These are phyloP conservation scores for Boletus bicolor DNA, from an alignment of 768 basidiomycete species.

Conservation along the genomic window DNA sequence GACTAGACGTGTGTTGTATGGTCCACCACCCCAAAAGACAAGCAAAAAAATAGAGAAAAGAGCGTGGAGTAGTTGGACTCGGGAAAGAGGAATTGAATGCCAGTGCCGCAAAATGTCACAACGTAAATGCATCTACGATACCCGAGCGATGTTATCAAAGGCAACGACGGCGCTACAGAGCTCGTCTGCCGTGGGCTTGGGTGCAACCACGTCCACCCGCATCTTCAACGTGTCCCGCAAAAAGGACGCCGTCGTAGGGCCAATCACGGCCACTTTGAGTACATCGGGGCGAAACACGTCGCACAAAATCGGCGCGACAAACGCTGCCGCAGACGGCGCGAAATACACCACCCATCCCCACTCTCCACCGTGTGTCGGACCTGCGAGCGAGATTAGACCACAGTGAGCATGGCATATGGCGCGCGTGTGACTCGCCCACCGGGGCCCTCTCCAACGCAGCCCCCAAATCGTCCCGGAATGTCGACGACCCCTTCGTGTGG, in stretches of 20 bases:
- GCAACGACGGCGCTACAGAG: constrained; percentile 35
- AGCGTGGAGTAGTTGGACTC: constrained; percentile 19
- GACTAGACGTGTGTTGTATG: neutral
- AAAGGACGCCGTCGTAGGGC: constrained; percentile 59
- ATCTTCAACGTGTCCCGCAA: constrained; percentile 45
- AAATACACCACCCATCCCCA: constrained; percentile 75
- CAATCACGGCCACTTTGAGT: constrained; percentile 58
- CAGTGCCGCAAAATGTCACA: neutral
- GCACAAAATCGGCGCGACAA: constrained; percentile 49
- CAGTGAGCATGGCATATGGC: neutral
- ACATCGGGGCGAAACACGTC: constrained; percentile 36
- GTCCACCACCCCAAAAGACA: neutral
- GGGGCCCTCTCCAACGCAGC: constrained; percentile 25
- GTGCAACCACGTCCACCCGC: constrained; percentile 52
- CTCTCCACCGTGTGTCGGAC: neutral
- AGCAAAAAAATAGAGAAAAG: neutral
- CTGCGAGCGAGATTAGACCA: neutral
- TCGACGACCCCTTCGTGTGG: constrained; percentile 55
- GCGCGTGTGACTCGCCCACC: constrained; percentile 20
- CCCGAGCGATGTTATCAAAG: constrained; percentile 15
- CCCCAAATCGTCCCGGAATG: constrained; percentile 46
- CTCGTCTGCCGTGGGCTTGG: constrained; percentile 54
- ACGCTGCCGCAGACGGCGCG: constrained; percentile 67
- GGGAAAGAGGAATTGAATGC: constrained; percentile 2
- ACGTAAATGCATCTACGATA: constrained; percentile 12